Evolutionary conservation across 192 early-diverging fungal species (phyloP).

Genomic region (Linderina pennispora): DNA sequence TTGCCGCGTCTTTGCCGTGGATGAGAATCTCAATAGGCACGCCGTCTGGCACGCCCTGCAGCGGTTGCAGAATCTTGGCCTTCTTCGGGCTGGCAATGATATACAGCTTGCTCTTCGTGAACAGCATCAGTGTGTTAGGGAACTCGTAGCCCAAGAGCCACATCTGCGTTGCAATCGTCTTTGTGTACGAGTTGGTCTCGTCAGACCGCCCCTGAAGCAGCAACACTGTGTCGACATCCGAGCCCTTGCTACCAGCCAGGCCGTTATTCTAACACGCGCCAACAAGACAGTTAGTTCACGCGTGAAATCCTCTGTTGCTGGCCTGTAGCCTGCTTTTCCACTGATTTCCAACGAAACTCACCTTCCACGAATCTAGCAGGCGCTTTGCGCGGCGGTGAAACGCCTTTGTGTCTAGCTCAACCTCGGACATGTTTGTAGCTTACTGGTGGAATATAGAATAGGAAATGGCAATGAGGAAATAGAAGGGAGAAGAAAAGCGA

Average conservation of each 20-base stretch:
- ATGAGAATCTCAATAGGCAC: conserved; percentile 72
- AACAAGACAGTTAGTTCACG: background rate
- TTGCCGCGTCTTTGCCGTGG: conserved; percentile 66
- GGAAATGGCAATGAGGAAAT: no score
- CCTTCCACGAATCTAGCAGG: conserved; percentile 31
- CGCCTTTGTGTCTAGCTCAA: conserved; percentile 33
- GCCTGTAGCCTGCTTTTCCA: conserved; percentile 1
- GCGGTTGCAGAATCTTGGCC: conserved; percentile 61
- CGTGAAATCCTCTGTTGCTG: conserved; percentile 1
- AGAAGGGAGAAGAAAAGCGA: no score
- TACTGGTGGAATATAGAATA: no score
- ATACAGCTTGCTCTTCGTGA: conserved; percentile 67
- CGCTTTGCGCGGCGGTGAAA: conserved; percentile 36
- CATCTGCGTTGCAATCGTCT: conserved; percentile 55
- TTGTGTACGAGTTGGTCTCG: conserved; percentile 36
- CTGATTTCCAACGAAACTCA: conserved; percentile 19
- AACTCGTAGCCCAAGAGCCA: conserved; percentile 95
- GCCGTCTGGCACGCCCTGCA: conserved; percentile 31
- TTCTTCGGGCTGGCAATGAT: conserved; percentile 79
- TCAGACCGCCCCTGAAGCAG: conserved; percentile 26
- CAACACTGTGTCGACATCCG: conserved; percentile 24
- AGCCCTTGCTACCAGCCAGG: background rate
- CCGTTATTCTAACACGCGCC: background rate
- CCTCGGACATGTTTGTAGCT: conserved; percentile 35
- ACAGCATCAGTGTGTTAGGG: conserved; percentile 73